Percentiles rank a stretch among this genome's conserved stretches.
These are phyloP conservation scores for Paspalum notatum DNA, from an alignment of 176 grass and related monocot species.

Conservation along the genomic window DNA sequence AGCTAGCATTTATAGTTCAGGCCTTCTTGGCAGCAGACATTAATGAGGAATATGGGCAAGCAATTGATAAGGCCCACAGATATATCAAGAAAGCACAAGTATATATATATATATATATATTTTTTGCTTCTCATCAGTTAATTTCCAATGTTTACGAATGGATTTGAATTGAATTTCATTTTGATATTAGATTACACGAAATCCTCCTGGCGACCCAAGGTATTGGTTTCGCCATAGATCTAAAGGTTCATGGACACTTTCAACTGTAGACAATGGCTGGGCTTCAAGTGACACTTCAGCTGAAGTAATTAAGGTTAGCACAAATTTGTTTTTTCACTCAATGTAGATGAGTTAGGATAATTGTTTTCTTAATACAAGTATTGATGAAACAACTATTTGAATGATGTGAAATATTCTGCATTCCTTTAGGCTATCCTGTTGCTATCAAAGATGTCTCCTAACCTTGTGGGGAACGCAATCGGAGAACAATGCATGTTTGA, in stretches of 20 bases:
- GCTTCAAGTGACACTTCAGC: slow-evolving; percentile 13
- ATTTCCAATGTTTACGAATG: too few relatives aligned
- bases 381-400: too few relatives aligned
- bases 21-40: slow-evolving; percentile 50
- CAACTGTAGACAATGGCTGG: slow-evolving; percentile 51
- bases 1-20: slow-evolving; percentile 57
- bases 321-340: neutral
- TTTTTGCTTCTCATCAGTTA: too few relatives aligned
- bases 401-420: too few relatives aligned
- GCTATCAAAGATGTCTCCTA: slow-evolving; percentile 33
- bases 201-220: slow-evolving; percentile 38
- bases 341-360: neutral
- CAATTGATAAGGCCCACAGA: slow-evolving; percentile 34
- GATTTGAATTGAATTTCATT: neutral
- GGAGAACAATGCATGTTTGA: slow-evolving; percentile 1
- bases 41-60: slow-evolving; percentile 39
- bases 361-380: neutral
- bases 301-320: slow-evolving; percentile 37
- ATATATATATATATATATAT: too few relatives aligned
- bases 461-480: neutral
- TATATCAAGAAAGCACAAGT: slow-evolving; percentile 56
- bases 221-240: slow-evolving; percentile 44
- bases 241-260: slow-evolving; percentile 51
- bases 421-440: slow-evolving; percentile 22
- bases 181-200: slow-evolving; percentile 1